Evolutionary conservation across 441 rosid species (phyloP).

Genomic region (Gossypium schwendimanii): DNA sequence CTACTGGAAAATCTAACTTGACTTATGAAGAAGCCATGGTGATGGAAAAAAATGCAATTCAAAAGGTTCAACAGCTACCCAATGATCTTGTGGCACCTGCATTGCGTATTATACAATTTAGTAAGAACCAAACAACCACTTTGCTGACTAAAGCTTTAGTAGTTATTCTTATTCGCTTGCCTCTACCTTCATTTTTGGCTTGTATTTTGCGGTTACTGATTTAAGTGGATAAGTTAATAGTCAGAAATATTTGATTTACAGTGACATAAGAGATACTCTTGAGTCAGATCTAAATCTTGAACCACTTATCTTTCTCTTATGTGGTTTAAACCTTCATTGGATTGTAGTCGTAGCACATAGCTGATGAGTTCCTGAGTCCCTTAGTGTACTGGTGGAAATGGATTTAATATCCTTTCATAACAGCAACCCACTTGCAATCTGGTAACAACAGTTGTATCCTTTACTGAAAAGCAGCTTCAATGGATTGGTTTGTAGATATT

Average conservation of each 20-base stretch:
- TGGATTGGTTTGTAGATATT: not conserved
- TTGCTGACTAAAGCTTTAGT: not conserved
- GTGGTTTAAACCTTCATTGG: not conserved
- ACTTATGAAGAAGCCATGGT: constrained; percentile 95
- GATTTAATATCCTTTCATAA: not conserved
- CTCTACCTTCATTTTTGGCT: not conserved
- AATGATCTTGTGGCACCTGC: constrained; percentile 67
- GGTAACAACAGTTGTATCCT: not conserved
- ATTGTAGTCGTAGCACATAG: not conserved
- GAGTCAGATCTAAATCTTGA: not conserved
- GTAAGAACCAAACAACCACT: constrained; percentile 37
- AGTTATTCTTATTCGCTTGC: not conserved
- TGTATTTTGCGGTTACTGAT: not conserved
- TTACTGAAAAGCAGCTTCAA: not conserved
- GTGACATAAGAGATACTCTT: not conserved
- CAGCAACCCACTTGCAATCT: not conserved
- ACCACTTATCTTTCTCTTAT: not conserved
- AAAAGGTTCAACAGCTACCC: constrained; percentile 77
- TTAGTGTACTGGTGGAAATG: not conserved
- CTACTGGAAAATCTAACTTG: constrained; percentile 77
- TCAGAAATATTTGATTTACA: not conserved
- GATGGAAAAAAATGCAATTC: constrained; percentile 59
- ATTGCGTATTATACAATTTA: constrained; percentile 64
- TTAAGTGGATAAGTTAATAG: not conserved
- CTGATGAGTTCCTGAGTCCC: not conserved